phyloP scores from a whole-genome alignment of 306 rosid species.

The Astragalus membranaceus region DNA sequence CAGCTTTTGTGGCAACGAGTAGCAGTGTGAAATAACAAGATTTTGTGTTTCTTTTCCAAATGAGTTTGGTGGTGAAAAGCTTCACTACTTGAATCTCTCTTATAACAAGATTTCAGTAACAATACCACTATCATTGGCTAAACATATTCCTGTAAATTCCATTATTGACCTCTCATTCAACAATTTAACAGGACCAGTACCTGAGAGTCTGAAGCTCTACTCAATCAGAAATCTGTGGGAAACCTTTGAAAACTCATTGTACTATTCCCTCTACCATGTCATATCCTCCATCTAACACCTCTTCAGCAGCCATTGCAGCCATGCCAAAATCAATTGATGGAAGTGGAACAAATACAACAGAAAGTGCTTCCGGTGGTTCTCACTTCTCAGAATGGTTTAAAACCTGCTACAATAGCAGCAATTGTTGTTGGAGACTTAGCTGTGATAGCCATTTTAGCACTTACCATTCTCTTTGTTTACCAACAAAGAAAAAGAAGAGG shows the following conservation, averaged over 20 bases:
- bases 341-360: constrained; percentile 29
- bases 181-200: constrained; percentile 66
- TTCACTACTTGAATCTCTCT: constrained; percentile 68
- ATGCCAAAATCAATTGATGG: constrained; percentile 64
- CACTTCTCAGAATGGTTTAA: constrained; percentile 34
- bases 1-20: too few species aligned
- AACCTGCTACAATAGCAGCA: constrained; percentile 68
- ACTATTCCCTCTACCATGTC: constrained; percentile 67
- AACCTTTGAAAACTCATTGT: constrained; percentile 66
- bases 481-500: constrained; percentile 39
- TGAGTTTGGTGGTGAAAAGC: constrained; percentile 42
- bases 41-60: constrained; percentile 52
- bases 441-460: constrained; percentile 46
- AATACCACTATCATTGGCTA: constrained; percentile 51
- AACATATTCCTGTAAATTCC: constrained; percentile 36
- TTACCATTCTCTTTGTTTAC: constrained; percentile 49
- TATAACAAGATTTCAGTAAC: constrained; percentile 70
- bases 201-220: constrained; percentile 41
- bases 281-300: constrained; percentile 39
- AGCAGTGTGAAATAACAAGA: too few species aligned
- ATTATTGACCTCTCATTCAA: constrained; percentile 86
- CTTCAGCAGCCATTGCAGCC: constrained; percentile 87
- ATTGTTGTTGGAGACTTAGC: constrained; percentile 68
- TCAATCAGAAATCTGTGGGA: constrained; percentile 65
- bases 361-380: constrained; percentile 13